phyloP scores from a whole-genome alignment of 495 filamentous ascomycete species.

The Aspergillus bertholletiae region DNA sequence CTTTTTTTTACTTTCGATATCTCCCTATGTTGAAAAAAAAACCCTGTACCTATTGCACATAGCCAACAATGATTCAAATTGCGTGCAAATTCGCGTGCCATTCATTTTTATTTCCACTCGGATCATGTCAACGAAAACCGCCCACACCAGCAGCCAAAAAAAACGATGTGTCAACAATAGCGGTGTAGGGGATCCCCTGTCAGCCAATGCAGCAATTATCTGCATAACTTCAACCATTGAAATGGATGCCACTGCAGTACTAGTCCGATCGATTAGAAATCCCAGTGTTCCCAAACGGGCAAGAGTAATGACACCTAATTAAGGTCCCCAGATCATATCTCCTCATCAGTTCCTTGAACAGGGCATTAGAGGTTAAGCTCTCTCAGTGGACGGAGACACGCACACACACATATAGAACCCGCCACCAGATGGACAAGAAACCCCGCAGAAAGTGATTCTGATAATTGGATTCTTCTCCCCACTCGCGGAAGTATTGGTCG shows the following conservation, averaged over 20 bases:
- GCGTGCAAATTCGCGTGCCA: not conserved
- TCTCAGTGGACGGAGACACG: too few species aligned
- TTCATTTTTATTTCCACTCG: not conserved
- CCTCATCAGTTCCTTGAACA: too few species aligned
- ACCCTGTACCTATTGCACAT: not conserved
- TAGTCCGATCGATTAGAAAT: not conserved
- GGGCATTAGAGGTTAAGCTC: too few species aligned
- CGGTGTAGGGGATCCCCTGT: constrained; percentile 9
- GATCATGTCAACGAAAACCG: not conserved
- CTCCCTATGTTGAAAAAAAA: not conserved
- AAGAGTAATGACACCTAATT: not conserved
- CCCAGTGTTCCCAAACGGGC: not conserved
- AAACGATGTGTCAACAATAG: constrained; percentile 11
- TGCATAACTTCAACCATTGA: not conserved
- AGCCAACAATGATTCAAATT: not conserved
- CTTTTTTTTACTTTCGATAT: not conserved
- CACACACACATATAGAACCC: too few species aligned
- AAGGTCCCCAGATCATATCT: too few species aligned
- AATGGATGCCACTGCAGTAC: not conserved
- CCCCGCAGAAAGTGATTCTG: too few species aligned
- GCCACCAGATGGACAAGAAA: too few species aligned
- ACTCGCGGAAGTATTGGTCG: too few species aligned
- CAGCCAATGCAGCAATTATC: not conserved
- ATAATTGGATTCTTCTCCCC: too few species aligned
- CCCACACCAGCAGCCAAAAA: not conserved